Conservation (phyloP, 2,329 filamentous ascomycete species). For the Pseudopyricularia cyperi region DNA sequence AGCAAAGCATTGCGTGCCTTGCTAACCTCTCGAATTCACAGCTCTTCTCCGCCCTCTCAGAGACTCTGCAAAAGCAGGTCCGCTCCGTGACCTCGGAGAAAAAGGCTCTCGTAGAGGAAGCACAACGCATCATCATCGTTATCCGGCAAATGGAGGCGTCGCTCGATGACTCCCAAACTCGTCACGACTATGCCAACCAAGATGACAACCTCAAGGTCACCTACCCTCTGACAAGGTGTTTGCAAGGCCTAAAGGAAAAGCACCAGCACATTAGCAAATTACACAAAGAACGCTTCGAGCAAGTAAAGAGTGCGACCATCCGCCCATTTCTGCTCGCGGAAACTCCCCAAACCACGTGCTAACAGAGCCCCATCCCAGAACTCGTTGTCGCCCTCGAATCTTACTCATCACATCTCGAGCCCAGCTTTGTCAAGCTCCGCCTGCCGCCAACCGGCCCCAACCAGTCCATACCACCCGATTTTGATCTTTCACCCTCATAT, state of each 20-base stretch:
- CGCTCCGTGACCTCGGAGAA: constrained; percentile 78
- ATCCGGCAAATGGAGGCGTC: constrained; percentile 93
- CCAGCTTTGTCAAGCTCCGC: constrained; percentile 72
- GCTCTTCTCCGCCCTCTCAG: constrained; percentile 85
- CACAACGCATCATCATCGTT: constrained; percentile 66
- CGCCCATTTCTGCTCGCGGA: background rate
- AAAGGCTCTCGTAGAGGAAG: constrained; percentile 80
- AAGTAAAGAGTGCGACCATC: constrained; percentile 70
- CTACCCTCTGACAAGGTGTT: constrained; percentile 68
- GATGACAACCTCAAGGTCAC: constrained; percentile 63
- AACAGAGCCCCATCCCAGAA: constrained; percentile 38
- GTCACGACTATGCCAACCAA: constrained; percentile 41
- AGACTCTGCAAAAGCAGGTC: constrained; percentile 83
- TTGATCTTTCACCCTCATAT: constrained; percentile 86
- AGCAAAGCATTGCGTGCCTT: background rate
- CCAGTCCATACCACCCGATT: constrained; percentile 64
- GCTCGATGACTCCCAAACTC: constrained; percentile 60
- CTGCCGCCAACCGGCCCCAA: constrained; percentile 73
- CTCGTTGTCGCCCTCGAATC: constrained; percentile 88
- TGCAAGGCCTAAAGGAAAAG: constrained; percentile 74
- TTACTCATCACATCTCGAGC: constrained; percentile 89
- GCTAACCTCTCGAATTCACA: constrained; percentile 21
- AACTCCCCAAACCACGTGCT: background rate
- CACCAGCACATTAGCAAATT: constrained; percentile 66
- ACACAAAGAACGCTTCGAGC: constrained; percentile 85